These are phyloP conservation scores for Aspergillus sp. DNA, from an alignment of 2,329 filamentous ascomycete genomes.

Conservation along the genomic window DNA sequence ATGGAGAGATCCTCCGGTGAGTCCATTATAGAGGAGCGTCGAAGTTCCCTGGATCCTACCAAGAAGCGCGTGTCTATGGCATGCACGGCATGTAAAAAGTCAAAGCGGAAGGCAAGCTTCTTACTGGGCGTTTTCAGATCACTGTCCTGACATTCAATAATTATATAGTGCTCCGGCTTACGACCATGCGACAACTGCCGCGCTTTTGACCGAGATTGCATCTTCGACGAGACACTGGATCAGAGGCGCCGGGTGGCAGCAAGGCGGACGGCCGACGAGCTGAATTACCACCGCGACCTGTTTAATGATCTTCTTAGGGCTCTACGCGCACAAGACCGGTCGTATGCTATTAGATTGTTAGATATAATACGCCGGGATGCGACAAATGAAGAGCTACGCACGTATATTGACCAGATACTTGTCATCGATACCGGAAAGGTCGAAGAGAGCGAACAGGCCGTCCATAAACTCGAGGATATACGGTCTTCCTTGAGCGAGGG, in stretches of 20 bases:
- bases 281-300: constrained; percentile 40
- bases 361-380: constrained; percentile 38
- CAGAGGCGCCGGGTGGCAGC: constrained; percentile 46
- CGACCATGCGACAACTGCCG: constrained; percentile 42
- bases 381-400: constrained; percentile 35
- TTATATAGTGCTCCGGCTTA: constrained; percentile 35
- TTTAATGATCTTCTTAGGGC: constrained; percentile 37
- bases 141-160: background rate
- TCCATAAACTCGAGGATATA: constrained; percentile 29
- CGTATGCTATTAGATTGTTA: constrained; percentile 29
- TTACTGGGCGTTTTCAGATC: background rate
- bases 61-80: constrained; percentile 43
- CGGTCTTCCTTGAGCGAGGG: constrained; percentile 33
- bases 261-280: constrained; percentile 42
- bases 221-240: constrained; percentile 63
- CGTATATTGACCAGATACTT: constrained; percentile 34
- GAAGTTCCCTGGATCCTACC: constrained; percentile 16
- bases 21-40: constrained; percentile 11
- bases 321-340: constrained; percentile 34
- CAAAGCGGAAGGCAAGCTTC: constrained; percentile 37
- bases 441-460: constrained; percentile 19
- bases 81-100: constrained; percentile 42
- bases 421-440: constrained; percentile 17
- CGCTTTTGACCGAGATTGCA: constrained; percentile 37
- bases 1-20: constrained; percentile 7